phyloP scores from a whole-genome alignment of 768 basidiomycete genomes.

The Gyrodon lividus region DNA sequence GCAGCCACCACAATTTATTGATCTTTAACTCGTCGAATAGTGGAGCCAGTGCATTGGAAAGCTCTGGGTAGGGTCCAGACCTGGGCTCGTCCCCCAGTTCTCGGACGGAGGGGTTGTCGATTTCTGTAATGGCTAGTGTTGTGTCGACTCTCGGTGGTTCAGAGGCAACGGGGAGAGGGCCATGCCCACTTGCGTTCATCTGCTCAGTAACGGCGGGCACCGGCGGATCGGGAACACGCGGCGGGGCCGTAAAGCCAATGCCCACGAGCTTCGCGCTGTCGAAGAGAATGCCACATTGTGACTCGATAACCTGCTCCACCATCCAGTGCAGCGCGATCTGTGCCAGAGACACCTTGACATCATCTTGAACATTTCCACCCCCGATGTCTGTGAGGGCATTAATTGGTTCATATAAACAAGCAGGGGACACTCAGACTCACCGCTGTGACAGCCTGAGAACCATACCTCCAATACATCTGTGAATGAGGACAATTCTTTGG shows the following conservation, averaged over 20 bases:
- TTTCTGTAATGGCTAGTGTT: neutral
- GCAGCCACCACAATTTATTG: constrained; percentile 61
- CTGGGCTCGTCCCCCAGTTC: neutral
- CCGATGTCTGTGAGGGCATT: constrained; percentile 54
- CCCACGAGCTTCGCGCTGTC: constrained; percentile 46
- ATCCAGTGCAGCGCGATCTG: constrained; percentile 77
- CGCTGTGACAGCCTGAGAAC: constrained; percentile 73
- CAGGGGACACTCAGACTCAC: constrained; percentile 37
- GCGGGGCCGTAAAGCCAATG: constrained; percentile 34
- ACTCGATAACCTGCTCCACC: constrained; percentile 60
- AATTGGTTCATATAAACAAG: neutral
- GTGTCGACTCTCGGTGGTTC: neutral
- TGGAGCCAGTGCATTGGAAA: constrained; percentile 42
- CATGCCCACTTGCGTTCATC: neutral
- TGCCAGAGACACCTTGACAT: constrained; percentile 40
- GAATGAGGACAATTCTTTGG: neutral
- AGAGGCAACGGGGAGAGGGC: neutral
- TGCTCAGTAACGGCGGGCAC: neutral
- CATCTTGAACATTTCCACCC: constrained; percentile 55
- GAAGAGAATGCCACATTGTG: constrained; percentile 62
- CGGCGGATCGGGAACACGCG: constrained; percentile 8
- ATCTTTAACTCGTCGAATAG: constrained; percentile 51
- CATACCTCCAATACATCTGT: constrained; percentile 75
- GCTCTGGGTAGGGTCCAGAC: constrained; percentile 10
- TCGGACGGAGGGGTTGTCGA: neutral